phyloP scores from a whole-genome alignment of 176 grass and related monocot genomes.

The Pontederia paniculata region DNA sequence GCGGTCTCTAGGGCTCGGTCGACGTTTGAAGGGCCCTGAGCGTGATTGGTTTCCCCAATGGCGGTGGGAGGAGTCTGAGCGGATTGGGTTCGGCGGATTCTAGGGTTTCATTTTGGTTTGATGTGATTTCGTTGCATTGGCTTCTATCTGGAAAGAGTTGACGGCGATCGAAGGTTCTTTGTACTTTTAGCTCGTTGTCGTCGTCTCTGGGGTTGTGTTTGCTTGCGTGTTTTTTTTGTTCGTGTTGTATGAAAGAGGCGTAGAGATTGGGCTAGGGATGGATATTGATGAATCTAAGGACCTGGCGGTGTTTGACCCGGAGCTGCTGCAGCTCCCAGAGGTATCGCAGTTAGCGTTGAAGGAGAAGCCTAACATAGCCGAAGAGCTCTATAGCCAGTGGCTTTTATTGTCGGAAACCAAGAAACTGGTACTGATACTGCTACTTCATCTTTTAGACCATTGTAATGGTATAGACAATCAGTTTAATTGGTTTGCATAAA shows the following conservation, averaged over 20 bases:
- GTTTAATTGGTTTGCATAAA: too few species aligned
- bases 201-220: not conserved
- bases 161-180: too few species aligned
- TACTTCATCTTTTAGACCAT: not conserved
- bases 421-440: constrained; percentile 33
- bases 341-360: constrained; percentile 31
- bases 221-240: not conserved
- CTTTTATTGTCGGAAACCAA: constrained; percentile 61
- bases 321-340: constrained; percentile 35
- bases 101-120: too few species aligned
- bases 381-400: constrained; percentile 76
- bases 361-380: constrained; percentile 41
- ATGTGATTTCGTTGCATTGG: too few species aligned
- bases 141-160: too few species aligned
- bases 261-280: constrained; percentile 15
- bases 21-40: not conserved
- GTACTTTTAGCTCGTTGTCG: too few species aligned
- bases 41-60: not conserved
- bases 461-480: too few species aligned
- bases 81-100: not conserved
- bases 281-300: constrained; percentile 26
- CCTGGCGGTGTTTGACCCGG: constrained; percentile 24
- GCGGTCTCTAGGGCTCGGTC: not conserved
- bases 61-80: not conserved
- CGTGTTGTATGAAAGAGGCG: not conserved